Conservation (phyloP, 768 basidiomycete species). For the Russula griseocarnosa region DNA sequence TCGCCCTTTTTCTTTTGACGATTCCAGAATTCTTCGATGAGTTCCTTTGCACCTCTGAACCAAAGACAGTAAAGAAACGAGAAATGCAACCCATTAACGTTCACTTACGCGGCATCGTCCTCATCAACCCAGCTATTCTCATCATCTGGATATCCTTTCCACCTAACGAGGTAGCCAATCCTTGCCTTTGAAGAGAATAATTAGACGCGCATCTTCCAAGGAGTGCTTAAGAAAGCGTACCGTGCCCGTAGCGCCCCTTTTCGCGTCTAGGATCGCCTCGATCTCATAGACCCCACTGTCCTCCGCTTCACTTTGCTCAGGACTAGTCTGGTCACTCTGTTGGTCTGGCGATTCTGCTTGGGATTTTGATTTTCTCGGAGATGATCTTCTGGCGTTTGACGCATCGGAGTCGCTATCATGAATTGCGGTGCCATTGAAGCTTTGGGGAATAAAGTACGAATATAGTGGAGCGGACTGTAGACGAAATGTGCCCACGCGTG, state of each 20-base stretch:
- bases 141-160: constrained; percentile 61
- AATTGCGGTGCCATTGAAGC: not conserved
- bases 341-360: constrained; percentile 12
- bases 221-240: constrained; percentile 21
- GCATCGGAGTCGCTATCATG: constrained; percentile 11
- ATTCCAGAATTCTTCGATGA: constrained; percentile 65
- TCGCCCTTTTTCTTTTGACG: constrained; percentile 41
- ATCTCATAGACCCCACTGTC: constrained; percentile 58
- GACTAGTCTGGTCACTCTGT: constrained; percentile 19
- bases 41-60: constrained; percentile 59
- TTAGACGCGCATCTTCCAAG: constrained; percentile 9
- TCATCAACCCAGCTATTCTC: constrained; percentile 85
- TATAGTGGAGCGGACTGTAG: not conserved
- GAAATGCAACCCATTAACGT: not conserved
- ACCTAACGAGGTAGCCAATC: constrained; percentile 78
- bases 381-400: not conserved
- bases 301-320: constrained; percentile 29
- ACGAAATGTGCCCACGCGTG: not conserved
- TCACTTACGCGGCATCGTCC: constrained; percentile 59
- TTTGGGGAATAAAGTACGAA: constrained; percentile 3
- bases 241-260: constrained; percentile 54
- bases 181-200: constrained; percentile 38
- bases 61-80: constrained; percentile 16
- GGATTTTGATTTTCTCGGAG: not conserved
- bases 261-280: constrained; percentile 67